Evolutionary conservation across 163 green algal genomes (phyloP), one percentile per base, ranked within the genome.

Genomic region (Scenedesmus sp.): DNA sequence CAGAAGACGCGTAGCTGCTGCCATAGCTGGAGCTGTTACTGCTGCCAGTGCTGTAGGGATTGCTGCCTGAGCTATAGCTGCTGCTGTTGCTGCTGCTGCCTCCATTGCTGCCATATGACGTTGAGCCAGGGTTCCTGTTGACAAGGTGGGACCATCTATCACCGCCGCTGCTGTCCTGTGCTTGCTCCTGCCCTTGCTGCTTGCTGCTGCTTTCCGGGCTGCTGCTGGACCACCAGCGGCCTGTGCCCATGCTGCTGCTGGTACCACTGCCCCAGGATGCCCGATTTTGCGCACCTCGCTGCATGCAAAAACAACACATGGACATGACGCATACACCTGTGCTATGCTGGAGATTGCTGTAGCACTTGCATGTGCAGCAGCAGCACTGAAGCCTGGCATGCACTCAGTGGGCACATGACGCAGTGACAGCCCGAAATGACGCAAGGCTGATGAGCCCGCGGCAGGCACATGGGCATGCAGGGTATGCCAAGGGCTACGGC

Each of bases 201-300:
- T 65, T 46, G 68, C 65, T 70, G 68, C 65, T 56, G 37, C 43
- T 49, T 33, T 76, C 65, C 40, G 15, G 30, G 9, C 65, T 76
- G 30, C 30, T 76, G 65, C 65, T 76, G 24, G 65, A 76, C 65
- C 65, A 76, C 65, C 65, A 76, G 65, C 65, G 65, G 30, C 40
- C 65, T 40, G 65, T 76, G 30, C 65, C 65, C 18, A n/a, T 59
- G 37, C 40, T 88, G 51, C 46, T 73, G 46, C 33, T 86, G 82
- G 70, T 40, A 18, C 68, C 35, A 56, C n/a, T 78, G 51, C 51
- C 53, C n/a, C 61, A 87, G 18, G 49, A 82, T 82, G 83, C n/a
- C 37, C 20, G 4, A 16, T 15, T 81, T 12, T 30, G 42, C 42
- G 24, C 30, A 22, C 24, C 78, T 59, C 35, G 49, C 73, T 44